A percentile compares a stretch with the other conserved stretches of the same genome.
These are phyloP conservation scores for Saccharomyces hybrid DNA, from an alignment of 1,139 yeast genomes.

Conservation along the genomic window DNA sequence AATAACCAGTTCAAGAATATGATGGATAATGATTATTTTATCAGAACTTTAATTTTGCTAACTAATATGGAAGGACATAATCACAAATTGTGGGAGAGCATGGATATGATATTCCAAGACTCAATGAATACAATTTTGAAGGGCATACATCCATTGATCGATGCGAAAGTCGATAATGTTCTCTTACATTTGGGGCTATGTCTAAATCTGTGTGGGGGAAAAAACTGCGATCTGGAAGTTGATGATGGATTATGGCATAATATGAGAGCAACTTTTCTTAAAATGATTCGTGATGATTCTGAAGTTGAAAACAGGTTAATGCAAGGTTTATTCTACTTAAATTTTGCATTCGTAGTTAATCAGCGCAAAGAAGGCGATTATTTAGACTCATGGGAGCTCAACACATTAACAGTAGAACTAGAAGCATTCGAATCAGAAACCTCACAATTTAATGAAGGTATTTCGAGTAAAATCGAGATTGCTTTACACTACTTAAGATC, in stretches of 20 bases:
- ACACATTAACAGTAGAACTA: slow-evolving; percentile 3
- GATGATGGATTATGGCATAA: background rate
- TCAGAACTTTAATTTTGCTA: slow-evolving; percentile 19
- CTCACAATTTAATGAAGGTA: slow-evolving; percentile 9
- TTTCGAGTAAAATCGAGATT: slow-evolving; percentile 9
- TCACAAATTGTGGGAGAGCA: background rate
- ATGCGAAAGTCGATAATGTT: slow-evolving; percentile 9
- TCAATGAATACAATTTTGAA: background rate
- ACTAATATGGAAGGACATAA: slow-evolving; percentile 11
- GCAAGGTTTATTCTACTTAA: slow-evolving; percentile 4
- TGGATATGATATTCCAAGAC: slow-evolving; percentile 3
- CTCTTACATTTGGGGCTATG: slow-evolving; percentile 22
- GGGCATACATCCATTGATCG: background rate
- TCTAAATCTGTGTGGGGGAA: slow-evolving; percentile 14
- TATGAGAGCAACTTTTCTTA: background rate
- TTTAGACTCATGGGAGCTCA: slow-evolving; percentile 2
- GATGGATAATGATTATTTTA: slow-evolving; percentile 4
- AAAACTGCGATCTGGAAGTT: background rate
- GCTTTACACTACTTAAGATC: slow-evolving; percentile 5
- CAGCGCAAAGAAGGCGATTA: background rate
- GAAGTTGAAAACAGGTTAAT: slow-evolving; percentile 1
- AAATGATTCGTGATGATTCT: background rate
- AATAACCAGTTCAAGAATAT: background rate
- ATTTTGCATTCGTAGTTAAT: slow-evolving; percentile 4
- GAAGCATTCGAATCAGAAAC: slow-evolving; percentile 7